Conservation (phyloP, 108 stramenopile species). For the Parmales sp. region DNA sequence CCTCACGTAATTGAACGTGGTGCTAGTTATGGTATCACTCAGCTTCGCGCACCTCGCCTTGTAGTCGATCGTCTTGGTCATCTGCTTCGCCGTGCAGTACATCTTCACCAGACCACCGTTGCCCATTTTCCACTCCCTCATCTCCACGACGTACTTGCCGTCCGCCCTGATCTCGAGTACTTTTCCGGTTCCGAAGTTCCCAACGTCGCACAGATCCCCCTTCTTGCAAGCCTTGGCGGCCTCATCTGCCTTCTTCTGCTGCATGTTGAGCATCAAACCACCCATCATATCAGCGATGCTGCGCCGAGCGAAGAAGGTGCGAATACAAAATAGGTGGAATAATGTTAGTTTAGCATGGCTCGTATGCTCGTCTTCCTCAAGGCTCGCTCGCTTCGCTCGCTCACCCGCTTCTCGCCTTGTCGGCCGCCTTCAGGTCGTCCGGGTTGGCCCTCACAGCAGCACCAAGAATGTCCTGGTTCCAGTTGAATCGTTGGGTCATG, state of each 20-base stretch:
- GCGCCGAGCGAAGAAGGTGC: too few species aligned
- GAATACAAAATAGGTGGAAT: too few species aligned
- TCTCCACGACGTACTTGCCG: neutral
- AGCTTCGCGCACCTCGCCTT: conserved; percentile 31
- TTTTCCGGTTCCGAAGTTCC: conserved; percentile 10
- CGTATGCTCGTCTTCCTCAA: too few species aligned
- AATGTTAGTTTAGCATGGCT: too few species aligned
- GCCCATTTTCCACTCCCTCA: conserved; percentile 14
- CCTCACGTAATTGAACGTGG: conserved; percentile 46
- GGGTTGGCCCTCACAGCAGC: neutral
- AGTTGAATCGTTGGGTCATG: conserved; percentile 11
- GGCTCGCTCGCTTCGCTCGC: too few species aligned
- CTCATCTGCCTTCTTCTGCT: conserved; percentile 9
- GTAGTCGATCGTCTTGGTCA: conserved; percentile 26
- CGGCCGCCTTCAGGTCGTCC: neutral
- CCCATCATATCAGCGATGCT: conserved; percentile 11
- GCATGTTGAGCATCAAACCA: conserved; percentile 9
- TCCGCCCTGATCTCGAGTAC: neutral
- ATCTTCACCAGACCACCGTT: neutral
- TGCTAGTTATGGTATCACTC: conserved; percentile 37
- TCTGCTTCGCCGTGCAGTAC: neutral
- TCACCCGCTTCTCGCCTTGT: conserved; percentile 2
- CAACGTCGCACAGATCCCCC: conserved; percentile 9
- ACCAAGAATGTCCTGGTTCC: conserved; percentile 14
- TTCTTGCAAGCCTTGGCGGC: conserved; percentile 4